Conservation (phyloP, 495 filamentous ascomycete species). For the Lasiosphaeris hirsuta region DNA sequence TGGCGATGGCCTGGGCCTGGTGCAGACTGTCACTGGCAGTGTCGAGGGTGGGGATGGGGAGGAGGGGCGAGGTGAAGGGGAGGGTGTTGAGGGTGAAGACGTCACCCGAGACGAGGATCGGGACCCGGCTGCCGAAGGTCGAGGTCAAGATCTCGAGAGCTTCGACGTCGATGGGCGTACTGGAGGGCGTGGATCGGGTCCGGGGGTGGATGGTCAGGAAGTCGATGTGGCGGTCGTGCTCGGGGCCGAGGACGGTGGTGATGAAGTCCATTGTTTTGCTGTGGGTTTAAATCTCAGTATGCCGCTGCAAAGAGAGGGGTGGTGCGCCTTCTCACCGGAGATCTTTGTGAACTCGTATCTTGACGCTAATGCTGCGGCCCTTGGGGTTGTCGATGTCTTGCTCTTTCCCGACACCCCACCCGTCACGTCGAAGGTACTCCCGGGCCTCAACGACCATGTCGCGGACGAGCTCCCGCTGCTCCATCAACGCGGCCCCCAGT, state of each 20-base stretch:
- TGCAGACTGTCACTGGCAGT: conserved; percentile 6
- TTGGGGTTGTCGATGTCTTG: conserved; percentile 28
- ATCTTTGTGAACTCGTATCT: conserved; percentile 63
- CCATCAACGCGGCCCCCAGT: conserved; percentile 62
- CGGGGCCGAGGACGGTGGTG: conserved; percentile 45
- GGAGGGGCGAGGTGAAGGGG: conserved; percentile 40
- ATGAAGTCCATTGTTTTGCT: conserved; percentile 49
- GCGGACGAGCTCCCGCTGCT: conserved; percentile 54
- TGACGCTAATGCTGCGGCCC: conserved; percentile 56
- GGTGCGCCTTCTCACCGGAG: conserved; percentile 33
- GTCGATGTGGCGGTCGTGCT: conserved; percentile 47
- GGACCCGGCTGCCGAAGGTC: conserved; percentile 44
- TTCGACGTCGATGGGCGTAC: conserved; percentile 54
- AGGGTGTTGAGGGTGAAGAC: conserved; percentile 50
- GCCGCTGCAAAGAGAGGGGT: neutral
- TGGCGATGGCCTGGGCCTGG: neutral
- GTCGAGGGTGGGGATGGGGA: conserved; percentile 24
- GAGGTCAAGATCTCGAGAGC: conserved; percentile 54
- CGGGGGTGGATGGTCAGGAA: conserved; percentile 65
- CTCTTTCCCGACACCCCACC: conserved; percentile 41
- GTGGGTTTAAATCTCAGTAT: neutral
- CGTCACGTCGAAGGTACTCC: conserved; percentile 38
- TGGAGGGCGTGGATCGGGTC: conserved; percentile 51
- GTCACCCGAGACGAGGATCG: conserved; percentile 61
- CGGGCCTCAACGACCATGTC: conserved; percentile 55